Conservation (phyloP, 805 yeast genomes). For the Ogataea paradorogensis region DNA sequence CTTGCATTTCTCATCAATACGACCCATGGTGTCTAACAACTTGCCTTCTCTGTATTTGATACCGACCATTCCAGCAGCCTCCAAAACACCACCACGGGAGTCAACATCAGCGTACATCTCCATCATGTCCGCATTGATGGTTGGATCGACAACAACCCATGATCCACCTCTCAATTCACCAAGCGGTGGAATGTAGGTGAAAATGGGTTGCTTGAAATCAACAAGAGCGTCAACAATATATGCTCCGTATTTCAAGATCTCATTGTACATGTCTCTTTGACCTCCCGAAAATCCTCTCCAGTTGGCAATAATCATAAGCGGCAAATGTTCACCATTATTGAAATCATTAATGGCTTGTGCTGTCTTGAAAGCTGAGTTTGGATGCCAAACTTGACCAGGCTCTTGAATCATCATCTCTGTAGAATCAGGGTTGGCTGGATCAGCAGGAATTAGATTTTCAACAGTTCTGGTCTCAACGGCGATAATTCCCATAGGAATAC, state of each 20-base stretch:
- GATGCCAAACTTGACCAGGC: constrained; percentile 99
- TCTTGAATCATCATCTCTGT: constrained; percentile 85
- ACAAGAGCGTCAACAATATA: constrained; percentile 96
- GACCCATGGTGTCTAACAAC: constrained; percentile 82
- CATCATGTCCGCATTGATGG: constrained; percentile 95
- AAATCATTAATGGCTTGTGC: constrained; percentile 98
- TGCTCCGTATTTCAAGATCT: constrained; percentile 95
- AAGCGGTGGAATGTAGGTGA: constrained; percentile 95
- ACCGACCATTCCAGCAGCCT: constrained; percentile 99
- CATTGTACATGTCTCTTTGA: constrained; percentile 99
- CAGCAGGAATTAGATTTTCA: constrained; percentile 93
- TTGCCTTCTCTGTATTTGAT: constrained; percentile 95
- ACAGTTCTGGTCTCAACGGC: constrained; percentile 91
- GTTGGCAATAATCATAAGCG: constrained; percentile 95
- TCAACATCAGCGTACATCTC: constrained; percentile 98
- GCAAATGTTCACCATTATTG: constrained; percentile 97
- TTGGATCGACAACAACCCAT: constrained; percentile 99
- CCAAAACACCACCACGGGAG: constrained; percentile 95
- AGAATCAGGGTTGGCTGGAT: constrained; percentile 96
- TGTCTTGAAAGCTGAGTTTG: constrained; percentile 98
- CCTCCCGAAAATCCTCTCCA: constrained; percentile 99
- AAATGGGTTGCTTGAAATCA: constrained; percentile 93
- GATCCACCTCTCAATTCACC: constrained; percentile 99
- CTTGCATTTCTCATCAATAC: constrained; percentile 77
- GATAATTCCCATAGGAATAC: constrained; percentile 97